Percentiles rank a stretch among this genome's conserved stretches.
Evolutionary conservation across 768 basidiomycete species (phyloP).

Genomic region (Gymnopilus junonius): DNA sequence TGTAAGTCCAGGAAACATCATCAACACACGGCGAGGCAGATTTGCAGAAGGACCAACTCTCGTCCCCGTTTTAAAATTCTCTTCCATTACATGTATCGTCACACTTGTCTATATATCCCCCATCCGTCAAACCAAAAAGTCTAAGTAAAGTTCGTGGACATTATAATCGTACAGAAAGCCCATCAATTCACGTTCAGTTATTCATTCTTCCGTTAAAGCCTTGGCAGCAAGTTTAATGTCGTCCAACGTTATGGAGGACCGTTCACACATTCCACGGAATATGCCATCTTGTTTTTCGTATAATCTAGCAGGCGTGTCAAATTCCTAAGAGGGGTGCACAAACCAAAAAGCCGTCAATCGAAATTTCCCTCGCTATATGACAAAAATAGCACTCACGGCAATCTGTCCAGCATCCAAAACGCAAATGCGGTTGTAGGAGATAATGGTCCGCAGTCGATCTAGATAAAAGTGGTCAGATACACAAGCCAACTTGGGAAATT

Average conservation of each 20-base stretch:
- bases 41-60: too few relatives aligned
- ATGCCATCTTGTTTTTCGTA: slow-evolving; percentile 63
- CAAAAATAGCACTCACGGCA: slow-evolving; percentile 48
- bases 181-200: not conserved
- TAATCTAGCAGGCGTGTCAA: slow-evolving; percentile 75
- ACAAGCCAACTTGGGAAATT: not conserved
- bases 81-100: slow-evolving; percentile 9
- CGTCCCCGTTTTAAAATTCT: not conserved
- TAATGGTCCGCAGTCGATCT: slow-evolving; percentile 88
- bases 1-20: too few relatives aligned
- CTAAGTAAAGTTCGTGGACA: not conserved
- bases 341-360: not conserved
- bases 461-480: slow-evolving; percentile 12
- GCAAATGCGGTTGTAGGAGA: slow-evolving; percentile 86
- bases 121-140: not conserved
- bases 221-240: slow-evolving; percentile 60
- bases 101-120: not conserved
- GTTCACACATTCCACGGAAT: slow-evolving; percentile 87
- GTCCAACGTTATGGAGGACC: slow-evolving; percentile 73
- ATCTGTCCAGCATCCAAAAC: slow-evolving; percentile 85
- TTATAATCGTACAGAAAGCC: not conserved
- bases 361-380: not conserved
- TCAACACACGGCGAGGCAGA: too few relatives aligned
- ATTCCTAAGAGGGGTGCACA: slow-evolving; percentile 58
- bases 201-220: slow-evolving; percentile 10